phyloP scores from a whole-genome alignment of 805 yeast genomes.

The Kuraishia capsulata region DNA sequence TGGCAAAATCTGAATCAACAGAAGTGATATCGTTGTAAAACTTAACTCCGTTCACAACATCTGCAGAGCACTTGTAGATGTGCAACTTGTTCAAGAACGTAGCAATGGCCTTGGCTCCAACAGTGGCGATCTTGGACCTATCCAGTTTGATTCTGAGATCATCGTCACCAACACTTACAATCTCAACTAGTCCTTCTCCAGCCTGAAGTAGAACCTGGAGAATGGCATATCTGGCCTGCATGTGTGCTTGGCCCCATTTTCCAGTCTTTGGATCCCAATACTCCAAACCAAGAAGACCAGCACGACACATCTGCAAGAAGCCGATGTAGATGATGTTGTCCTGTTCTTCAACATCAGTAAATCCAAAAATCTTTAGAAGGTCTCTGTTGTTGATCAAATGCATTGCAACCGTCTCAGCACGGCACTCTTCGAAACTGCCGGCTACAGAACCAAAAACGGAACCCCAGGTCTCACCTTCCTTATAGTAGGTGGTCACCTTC shows the following conservation, averaged over 20 bases:
- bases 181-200: slow-evolving; percentile 45
- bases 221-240: slow-evolving; percentile 87
- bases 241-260: slow-evolving; percentile 94
- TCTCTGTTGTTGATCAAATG: slow-evolving; percentile 62
- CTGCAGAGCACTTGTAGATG: slow-evolving; percentile 71
- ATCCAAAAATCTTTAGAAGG: slow-evolving; percentile 68
- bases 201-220: slow-evolving; percentile 66
- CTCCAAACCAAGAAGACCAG: slow-evolving; percentile 76
- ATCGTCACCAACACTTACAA: slow-evolving; percentile 36
- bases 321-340: slow-evolving; percentile 58
- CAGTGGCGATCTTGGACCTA: slow-evolving; percentile 50
- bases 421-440: slow-evolving; percentile 86
- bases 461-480: slow-evolving; percentile 86
- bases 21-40: slow-evolving; percentile 64
- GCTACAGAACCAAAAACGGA: slow-evolving; percentile 73
- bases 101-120: slow-evolving; percentile 67
- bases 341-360: slow-evolving; percentile 44
- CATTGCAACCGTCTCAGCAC: slow-evolving; percentile 88
- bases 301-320: slow-evolving; percentile 77
- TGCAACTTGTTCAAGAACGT: slow-evolving; percentile 67
- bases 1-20: slow-evolving; percentile 53
- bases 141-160: slow-evolving; percentile 59
- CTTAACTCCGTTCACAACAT: slow-evolving; percentile 51
- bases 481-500: slow-evolving; percentile 62
- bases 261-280: slow-evolving; percentile 75